Base-by-base conservation (phyloP, 352 stramenopile species). In the Phytophthora pinifolia region DNA sequence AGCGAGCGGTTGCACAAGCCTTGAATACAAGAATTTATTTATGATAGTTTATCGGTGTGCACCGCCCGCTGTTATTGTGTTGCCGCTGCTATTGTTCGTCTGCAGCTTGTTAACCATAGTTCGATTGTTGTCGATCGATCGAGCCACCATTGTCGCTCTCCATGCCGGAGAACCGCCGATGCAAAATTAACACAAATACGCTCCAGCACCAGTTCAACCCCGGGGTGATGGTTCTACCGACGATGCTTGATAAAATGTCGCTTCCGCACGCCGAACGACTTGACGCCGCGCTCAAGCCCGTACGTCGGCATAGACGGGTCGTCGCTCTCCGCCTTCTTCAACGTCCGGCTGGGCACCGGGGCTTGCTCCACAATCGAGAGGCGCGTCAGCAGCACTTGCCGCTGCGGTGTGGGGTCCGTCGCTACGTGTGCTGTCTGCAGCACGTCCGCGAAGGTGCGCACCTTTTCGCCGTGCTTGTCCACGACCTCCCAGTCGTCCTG, bases 401-500 rank as follows among this genome's bases (percentile, higher is more conserved):
- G 50, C 9, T 44, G 22, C 22, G 22, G 22, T 27, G 22, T 49
- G 18, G 38, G n/a, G 22, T 13, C 41, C 10, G 43, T 14, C 9
- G 48, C 10, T 13, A 37, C 20, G n/a, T 22, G 43, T 8, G 33
- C 20, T 8, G 44, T 71, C 50, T 53, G 66, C 39, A 86, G 59
- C 42, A 86, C 68, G 35, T 90, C 77, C 2, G 77, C 80, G 27
- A 83, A 87, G 4, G 80, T 77, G 9, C 76, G 72, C n/a, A 79
- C 62, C 39, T 61, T 72, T 22, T 79, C 59, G 13, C 61, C 58
- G 39, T 75, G 50, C 57, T 65, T 63, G 42, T 88, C 74, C 9
- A 91, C 67, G n/a, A 89, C 64, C 46, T 91, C 79, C 81, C 81
- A 89, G 37, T 88, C 76, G 56, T 91, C 70, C 44, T 86, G 76